Conservation (phyloP, 2,329 filamentous ascomycete species). For the Colletotrichum orchidophilum region DNA sequence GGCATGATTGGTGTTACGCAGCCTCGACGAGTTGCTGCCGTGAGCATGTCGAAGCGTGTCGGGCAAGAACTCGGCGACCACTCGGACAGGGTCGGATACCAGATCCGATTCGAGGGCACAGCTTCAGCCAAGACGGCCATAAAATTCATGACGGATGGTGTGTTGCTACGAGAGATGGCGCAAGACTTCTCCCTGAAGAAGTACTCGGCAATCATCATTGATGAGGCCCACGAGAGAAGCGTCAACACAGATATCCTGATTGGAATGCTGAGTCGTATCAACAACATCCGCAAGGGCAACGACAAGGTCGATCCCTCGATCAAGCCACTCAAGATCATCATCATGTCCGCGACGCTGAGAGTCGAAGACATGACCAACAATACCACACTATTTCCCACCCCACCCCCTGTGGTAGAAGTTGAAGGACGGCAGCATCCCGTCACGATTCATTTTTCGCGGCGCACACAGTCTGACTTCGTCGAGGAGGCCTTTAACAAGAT, state of each 20-base stretch:
- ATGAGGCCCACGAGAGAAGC: slow-evolving; percentile 96
- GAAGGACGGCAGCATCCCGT: slow-evolving; percentile 94
- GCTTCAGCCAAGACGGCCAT: slow-evolving; percentile 83
- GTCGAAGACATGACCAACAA: slow-evolving; percentile 93
- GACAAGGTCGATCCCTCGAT: slow-evolving; percentile 74
- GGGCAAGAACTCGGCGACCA: slow-evolving; percentile 83
- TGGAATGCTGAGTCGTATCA: slow-evolving; percentile 93
- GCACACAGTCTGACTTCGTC: slow-evolving; percentile 86
- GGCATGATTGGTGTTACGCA: slow-evolving; percentile 97
- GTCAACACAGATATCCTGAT: slow-evolving; percentile 99
- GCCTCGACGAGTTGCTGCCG: slow-evolving; percentile 91
- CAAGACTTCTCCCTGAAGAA: slow-evolving; percentile 88
- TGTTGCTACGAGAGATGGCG: slow-evolving; percentile 88
- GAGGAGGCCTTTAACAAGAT: slow-evolving; percentile 92
- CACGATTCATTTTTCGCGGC: slow-evolving; percentile 86
- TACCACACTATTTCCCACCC: slow-evolving; percentile 75
- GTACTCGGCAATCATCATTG: slow-evolving; percentile 93
- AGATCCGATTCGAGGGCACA: slow-evolving; percentile 93
- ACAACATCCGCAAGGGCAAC: slow-evolving; percentile 82
- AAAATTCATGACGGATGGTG: slow-evolving; percentile 99
- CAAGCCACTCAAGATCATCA: slow-evolving; percentile 88
- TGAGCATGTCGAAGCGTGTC: slow-evolving; percentile 96
- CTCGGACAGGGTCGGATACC: slow-evolving; percentile 84
- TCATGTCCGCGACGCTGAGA: slow-evolving; percentile 96
- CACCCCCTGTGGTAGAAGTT: slow-evolving; percentile 86